Evolutionary conservation across 1,139 yeast species (phyloP).

Genomic region (Magnusiomyces starmeri): DNA sequence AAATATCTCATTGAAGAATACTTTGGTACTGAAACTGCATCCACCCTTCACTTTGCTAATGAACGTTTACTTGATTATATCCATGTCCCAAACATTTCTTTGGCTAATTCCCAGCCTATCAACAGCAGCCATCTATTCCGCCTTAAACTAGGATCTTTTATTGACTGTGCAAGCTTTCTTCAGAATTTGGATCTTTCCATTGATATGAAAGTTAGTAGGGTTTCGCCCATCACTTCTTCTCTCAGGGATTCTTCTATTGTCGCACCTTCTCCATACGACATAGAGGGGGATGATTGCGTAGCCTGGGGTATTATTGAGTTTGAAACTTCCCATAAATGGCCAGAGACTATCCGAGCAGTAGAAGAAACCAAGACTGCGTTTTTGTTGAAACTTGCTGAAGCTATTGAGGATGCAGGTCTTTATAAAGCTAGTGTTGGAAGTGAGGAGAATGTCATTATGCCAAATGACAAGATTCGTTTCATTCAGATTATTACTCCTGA

Average conservation of each 20-base stretch:
- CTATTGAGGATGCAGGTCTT: conserved; percentile 40
- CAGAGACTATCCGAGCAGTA: conserved; percentile 76
- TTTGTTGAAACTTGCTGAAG: conserved; percentile 61
- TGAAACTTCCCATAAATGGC: conserved; percentile 91
- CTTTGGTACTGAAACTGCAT: conserved; percentile 37
- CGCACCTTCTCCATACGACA: conserved; percentile 78
- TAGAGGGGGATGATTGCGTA: conserved; percentile 66
- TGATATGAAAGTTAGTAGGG: conserved; percentile 52
- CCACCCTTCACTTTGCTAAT: conserved; percentile 18
- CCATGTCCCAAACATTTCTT: conserved; percentile 51
- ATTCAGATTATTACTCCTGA: conserved; percentile 72
- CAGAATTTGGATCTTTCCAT: conserved; percentile 53
- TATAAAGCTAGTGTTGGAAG: conserved; percentile 59
- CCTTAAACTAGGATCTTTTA: conserved; percentile 56
- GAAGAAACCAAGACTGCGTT: conserved; percentile 91
- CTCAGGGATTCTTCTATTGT: conserved; percentile 67
- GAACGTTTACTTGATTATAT: conserved; percentile 30
- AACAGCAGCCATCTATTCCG: conserved; percentile 50
- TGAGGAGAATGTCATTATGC: conserved; percentile 43
- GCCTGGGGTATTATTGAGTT: conserved; percentile 78
- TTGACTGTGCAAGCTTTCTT: conserved; percentile 50
- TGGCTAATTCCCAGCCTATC: conserved; percentile 23
- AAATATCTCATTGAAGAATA: conserved; percentile 59
- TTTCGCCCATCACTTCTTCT: conserved; percentile 61
- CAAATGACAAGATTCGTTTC: conserved; percentile 45